These are phyloP conservation scores for Ceratocystis destructans DNA, from an alignment of 2,329 filamentous ascomycete species.

Conservation along the genomic window DNA sequence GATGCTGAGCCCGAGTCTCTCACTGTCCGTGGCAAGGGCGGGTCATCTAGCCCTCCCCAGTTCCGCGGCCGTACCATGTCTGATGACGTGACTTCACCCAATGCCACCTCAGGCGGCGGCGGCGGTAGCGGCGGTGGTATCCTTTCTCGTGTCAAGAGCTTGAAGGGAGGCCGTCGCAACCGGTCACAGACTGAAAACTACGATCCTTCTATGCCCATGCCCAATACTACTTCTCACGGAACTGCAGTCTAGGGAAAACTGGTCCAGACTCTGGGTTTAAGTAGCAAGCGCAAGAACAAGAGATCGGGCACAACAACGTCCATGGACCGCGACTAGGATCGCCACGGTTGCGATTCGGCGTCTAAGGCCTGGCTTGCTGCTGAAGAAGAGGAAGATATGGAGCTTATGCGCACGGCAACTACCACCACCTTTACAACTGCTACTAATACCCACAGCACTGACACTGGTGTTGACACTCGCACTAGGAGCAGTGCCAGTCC, in stretches of 20 bases:
- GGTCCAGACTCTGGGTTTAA: constrained; percentile 17
- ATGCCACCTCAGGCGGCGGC: constrained; percentile 26
- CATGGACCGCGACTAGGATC: constrained; percentile 8
- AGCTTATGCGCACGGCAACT: background rate
- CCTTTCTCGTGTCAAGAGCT: constrained; percentile 64
- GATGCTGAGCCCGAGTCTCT: constrained; percentile 42
- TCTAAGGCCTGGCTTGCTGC: constrained; percentile 1
- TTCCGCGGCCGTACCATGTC: constrained; percentile 15
- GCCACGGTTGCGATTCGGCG: constrained; percentile 4
- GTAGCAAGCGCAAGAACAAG: constrained; percentile 13
- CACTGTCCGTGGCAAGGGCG: constrained; percentile 30
- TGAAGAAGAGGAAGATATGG: constrained; percentile 5
- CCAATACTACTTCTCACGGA: constrained; percentile 24
- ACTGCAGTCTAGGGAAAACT: constrained; percentile 29
- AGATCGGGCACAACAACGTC: constrained; percentile 2
- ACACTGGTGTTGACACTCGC: background rate
- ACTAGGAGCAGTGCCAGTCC: background rate
- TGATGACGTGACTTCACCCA: constrained; percentile 11
- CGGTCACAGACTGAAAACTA: constrained; percentile 18
- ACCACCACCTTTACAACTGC: background rate
- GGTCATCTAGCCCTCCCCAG: constrained; percentile 9
- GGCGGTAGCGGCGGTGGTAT: constrained; percentile 46
- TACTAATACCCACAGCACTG: background rate
- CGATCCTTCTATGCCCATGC: constrained; percentile 17
- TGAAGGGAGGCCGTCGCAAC: constrained; percentile 51